These are phyloP conservation scores for Penicillium herquei DNA, from an alignment of 495 filamentous ascomycete species.

Conservation along the genomic window DNA sequence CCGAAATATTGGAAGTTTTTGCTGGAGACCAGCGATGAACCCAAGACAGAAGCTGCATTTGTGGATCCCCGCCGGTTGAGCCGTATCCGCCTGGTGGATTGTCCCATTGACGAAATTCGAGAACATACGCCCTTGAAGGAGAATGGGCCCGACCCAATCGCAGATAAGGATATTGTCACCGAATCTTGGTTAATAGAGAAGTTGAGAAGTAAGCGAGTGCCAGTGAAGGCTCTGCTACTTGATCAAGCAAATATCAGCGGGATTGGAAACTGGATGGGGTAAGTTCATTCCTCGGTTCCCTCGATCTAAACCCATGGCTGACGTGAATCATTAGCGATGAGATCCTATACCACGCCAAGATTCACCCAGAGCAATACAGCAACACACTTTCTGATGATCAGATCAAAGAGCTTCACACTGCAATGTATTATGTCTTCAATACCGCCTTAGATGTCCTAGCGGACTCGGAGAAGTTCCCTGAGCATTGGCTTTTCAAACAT, in stretches of 20 bases:
- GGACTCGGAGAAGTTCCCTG: slow-evolving; percentile 79
- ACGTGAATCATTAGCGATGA: slow-evolving; percentile 61
- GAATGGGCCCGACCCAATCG: slow-evolving; percentile 90
- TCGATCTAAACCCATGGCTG: slow-evolving; percentile 2
- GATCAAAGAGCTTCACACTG: slow-evolving; percentile 67
- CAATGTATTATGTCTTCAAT: slow-evolving; percentile 75
- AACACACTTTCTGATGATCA: slow-evolving; percentile 74
- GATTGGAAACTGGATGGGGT: slow-evolving; percentile 95
- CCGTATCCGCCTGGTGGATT: slow-evolving; percentile 79
- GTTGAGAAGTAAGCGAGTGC: slow-evolving; percentile 70
- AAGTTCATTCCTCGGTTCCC: slow-evolving; percentile 21
- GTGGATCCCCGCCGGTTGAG: slow-evolving; percentile 75
- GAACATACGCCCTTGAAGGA: slow-evolving; percentile 75
- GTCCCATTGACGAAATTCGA: slow-evolving; percentile 69
- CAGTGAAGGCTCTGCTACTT: slow-evolving; percentile 81
- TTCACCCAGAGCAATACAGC: slow-evolving; percentile 91
- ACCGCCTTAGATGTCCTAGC: slow-evolving; percentile 75
- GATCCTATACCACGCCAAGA: slow-evolving; percentile 77
- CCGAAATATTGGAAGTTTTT: slow-evolving; percentile 88
- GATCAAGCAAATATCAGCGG: slow-evolving; percentile 90
- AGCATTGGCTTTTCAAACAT: slow-evolving; percentile 89
- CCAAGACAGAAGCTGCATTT: slow-evolving; percentile 73
- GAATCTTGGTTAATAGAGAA: slow-evolving; percentile 68
- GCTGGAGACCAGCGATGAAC: slow-evolving; percentile 59
- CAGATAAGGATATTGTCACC: slow-evolving; percentile 74